phyloP scores from a whole-genome alignment of 1,284 basidiomycete genomes.

The Cryptococcus deneoformans region DNA sequence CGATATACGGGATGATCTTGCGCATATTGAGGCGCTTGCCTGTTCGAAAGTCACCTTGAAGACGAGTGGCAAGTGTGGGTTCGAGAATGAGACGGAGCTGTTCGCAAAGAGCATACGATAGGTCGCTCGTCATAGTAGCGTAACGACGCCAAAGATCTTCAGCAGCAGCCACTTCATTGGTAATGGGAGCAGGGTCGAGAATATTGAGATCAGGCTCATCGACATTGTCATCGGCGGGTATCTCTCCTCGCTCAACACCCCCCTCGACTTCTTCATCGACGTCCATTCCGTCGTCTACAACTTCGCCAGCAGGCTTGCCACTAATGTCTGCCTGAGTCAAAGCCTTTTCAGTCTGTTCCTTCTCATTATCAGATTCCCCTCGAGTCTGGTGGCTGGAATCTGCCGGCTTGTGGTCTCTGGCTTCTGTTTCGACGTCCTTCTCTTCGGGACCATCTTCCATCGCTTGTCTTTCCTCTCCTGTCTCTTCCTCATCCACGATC shows the following conservation, averaged over 20 bases:
- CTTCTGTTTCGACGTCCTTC: slow-evolving; percentile 15
- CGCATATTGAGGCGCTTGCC: slow-evolving; percentile 99
- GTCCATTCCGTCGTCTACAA: slow-evolving; percentile 28
- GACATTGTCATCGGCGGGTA: slow-evolving; percentile 32
- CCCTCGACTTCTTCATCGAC: slow-evolving; percentile 39
- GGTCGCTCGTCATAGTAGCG: slow-evolving; percentile 82
- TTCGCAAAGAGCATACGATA: slow-evolving; percentile 90
- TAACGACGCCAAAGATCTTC: slow-evolving; percentile 88
- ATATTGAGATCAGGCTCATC: slow-evolving; percentile 61
- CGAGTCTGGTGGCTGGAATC: slow-evolving; percentile 6
- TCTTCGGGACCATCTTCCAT: slow-evolving; percentile 23
- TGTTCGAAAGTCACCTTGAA: slow-evolving; percentile 96
- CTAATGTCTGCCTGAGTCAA: slow-evolving; percentile 47
- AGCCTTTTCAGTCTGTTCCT: slow-evolving; percentile 46
- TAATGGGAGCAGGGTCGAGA: slow-evolving; percentile 51
- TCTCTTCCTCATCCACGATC: slow-evolving; percentile 60
- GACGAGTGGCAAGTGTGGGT: slow-evolving; percentile 88
- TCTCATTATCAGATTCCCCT: slow-evolving; percentile 16
- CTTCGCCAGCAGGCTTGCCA: slow-evolving; percentile 18
- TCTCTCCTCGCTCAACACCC: slow-evolving; percentile 27
- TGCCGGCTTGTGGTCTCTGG: slow-evolving; percentile 15
- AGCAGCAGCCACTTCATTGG: slow-evolving; percentile 42
- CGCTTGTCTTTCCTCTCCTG: slow-evolving; percentile 3
- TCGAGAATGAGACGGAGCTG: slow-evolving; percentile 96
- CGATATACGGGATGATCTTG: slow-evolving; percentile 98